Conservation (phyloP, 495 filamentous ascomycete genomes). For the Hypoxylon rickii region DNA sequence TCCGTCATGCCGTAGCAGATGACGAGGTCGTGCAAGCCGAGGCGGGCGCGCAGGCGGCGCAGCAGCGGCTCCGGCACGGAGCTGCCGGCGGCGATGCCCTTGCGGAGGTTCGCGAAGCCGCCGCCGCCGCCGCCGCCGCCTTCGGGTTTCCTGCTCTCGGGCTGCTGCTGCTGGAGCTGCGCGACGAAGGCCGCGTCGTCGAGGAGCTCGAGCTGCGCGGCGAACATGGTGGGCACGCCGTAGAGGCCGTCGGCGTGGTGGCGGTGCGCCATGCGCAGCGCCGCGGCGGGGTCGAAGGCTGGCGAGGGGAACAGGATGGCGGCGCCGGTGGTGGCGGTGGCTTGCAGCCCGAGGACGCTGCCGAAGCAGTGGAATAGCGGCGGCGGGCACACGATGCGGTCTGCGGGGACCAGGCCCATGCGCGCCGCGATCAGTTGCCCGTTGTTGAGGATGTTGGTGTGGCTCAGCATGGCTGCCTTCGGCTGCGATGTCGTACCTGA, state of each 20-base stretch:
- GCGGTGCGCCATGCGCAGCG: slow-evolving; percentile 71
- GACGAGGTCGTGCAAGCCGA: slow-evolving; percentile 83
- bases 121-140: no score
- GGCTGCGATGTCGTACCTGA: slow-evolving; percentile 88
- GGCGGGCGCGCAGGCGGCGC: slow-evolving; percentile 71
- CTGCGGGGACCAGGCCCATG: slow-evolving; percentile 74
- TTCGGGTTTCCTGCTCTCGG: not conserved
- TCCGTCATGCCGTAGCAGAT: slow-evolving; percentile 99
- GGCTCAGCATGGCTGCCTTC: slow-evolving; percentile 89
- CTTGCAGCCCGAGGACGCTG: slow-evolving; percentile 89
- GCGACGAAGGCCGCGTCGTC: slow-evolving; percentile 49
- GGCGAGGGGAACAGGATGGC: slow-evolving; percentile 85
- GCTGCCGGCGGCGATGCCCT: slow-evolving; percentile 90
- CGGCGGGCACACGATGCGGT: slow-evolving; percentile 83
- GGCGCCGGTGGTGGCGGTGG: slow-evolving; percentile 84
- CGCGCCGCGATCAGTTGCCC: slow-evolving; percentile 78
- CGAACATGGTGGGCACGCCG: slow-evolving; percentile 96
- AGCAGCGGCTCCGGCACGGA: slow-evolving; percentile 84
- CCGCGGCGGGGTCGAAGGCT: slow-evolving; percentile 79
- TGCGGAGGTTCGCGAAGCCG: slow-evolving; percentile 71
- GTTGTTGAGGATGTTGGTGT: slow-evolving; percentile 88
- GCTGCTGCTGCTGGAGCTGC: slow-evolving; percentile 12
- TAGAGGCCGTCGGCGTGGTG: slow-evolving; percentile 84
- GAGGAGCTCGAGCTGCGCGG: slow-evolving; percentile 80
- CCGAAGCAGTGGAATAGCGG: slow-evolving; percentile 96